Percentiles rank a stretch among this genome's conserved stretches.
These are phyloP conservation scores for Leptomonas seymouri DNA, from an alignment of 208 protist genomes.

Conservation along the genomic window DNA sequence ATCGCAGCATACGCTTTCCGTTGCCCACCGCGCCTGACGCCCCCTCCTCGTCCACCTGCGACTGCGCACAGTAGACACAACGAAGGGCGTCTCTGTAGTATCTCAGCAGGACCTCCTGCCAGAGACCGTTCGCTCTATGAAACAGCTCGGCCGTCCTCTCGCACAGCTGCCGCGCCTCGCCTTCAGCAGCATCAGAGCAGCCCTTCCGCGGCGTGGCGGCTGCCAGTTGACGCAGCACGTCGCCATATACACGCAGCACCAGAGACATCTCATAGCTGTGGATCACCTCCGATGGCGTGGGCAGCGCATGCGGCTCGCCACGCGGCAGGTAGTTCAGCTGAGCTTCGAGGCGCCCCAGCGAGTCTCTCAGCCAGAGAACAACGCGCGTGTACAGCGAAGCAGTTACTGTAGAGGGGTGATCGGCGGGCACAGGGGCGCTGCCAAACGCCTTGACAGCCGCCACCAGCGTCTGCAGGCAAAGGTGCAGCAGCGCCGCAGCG, in stretches of 20 bases:
- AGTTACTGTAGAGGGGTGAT: not conserved
- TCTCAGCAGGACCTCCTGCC: constrained; percentile 17
- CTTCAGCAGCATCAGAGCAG: not conserved
- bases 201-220: not conserved
- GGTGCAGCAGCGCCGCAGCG: constrained; percentile 21
- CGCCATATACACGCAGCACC: constrained; percentile 23
- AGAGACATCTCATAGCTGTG: constrained; percentile 31
- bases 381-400: constrained; percentile 13
- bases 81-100: constrained; percentile 5
- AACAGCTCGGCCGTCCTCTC: constrained; percentile 9
- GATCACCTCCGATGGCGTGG: constrained; percentile 9
- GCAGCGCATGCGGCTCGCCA: not conserved
- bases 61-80: constrained; percentile 1
- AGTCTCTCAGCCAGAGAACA: constrained; percentile 12
- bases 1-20: not conserved
- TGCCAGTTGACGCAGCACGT: constrained; percentile 14
- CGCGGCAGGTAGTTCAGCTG: constrained; percentile 1
- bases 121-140: constrained; percentile 5
- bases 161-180: not conserved
- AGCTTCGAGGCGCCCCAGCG: constrained; percentile 1
- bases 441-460: constrained; percentile 10
- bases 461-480: constrained; percentile 24
- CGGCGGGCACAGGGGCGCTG: not conserved
- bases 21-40: not conserved
- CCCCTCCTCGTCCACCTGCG: not conserved